Evolutionary conservation across 2,329 filamentous ascomycete species (phyloP).

Genomic region (Bretziella fagacearum): DNA sequence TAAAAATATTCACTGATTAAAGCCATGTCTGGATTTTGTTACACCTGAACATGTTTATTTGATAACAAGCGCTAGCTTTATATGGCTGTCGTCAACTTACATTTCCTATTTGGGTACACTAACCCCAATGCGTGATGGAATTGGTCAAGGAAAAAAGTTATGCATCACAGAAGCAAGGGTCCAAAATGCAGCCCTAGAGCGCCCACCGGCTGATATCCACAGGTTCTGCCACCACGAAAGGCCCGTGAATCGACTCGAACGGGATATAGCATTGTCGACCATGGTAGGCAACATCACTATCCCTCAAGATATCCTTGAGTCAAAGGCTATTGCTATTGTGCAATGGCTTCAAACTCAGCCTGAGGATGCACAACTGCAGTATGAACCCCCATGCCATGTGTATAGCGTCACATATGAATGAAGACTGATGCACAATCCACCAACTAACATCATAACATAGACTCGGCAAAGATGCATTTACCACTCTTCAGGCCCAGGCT

Average conservation of each 20-base stretch:
- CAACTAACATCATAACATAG: conserved; percentile 3
- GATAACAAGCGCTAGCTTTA: not conserved
- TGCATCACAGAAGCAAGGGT: conserved; percentile 5
- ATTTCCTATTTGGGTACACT: conserved; percentile 10
- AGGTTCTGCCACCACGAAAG: not conserved
- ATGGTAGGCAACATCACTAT: conserved; percentile 9
- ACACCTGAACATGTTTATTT: not conserved
- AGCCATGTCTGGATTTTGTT: not conserved
- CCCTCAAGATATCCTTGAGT: conserved; percentile 10
- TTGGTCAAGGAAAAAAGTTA: conserved; percentile 13
- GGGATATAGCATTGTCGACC: not conserved
- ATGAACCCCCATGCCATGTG: too few species aligned
- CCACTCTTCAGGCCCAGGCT: conserved; percentile 34
- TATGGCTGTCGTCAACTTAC: conserved; percentile 9
- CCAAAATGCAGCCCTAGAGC: not conserved
- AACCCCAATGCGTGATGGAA: conserved; percentile 14
- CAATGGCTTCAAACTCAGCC: conserved; percentile 16
- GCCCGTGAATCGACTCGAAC: too few species aligned
- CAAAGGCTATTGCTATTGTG: conserved; percentile 12
- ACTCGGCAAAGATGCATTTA: conserved; percentile 22
- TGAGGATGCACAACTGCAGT: conserved; percentile 10
- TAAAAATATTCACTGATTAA: too few species aligned
- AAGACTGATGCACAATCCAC: too few species aligned
- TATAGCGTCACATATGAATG: too few species aligned
- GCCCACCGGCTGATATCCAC: not conserved